Percentiles rank a stretch among this genome's conserved stretches.
These are phyloP conservation scores for Calophaca sinica DNA, from an alignment of 306 rosid genomes.

Conservation along the genomic window DNA sequence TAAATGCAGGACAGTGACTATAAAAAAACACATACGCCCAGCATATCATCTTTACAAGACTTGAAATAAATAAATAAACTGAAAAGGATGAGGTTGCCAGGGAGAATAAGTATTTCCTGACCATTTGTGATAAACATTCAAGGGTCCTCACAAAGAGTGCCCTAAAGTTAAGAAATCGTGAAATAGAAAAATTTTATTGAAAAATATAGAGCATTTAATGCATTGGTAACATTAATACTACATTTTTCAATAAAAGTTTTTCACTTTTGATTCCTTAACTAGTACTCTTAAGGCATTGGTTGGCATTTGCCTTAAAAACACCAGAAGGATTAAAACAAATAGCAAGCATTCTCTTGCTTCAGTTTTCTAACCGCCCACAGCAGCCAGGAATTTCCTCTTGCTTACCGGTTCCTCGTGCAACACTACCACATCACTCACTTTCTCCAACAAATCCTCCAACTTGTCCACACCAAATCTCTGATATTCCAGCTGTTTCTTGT, in stretches of 20 bases:
- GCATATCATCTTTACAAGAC: slow-evolving; percentile 36
- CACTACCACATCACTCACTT: slow-evolving; percentile 75
- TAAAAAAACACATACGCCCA: slow-evolving; percentile 57
- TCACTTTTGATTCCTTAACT: slow-evolving; percentile 20
- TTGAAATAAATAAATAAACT: slow-evolving; percentile 27
- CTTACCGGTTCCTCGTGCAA: slow-evolving; percentile 82
- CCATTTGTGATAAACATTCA: slow-evolving; percentile 10
- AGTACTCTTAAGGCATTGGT: not conserved
- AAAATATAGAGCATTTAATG: slow-evolving; percentile 4
- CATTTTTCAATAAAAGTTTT: slow-evolving; percentile 7
- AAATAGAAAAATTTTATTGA: not conserved
- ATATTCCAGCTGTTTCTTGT: slow-evolving; percentile 78
- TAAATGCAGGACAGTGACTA: slow-evolving; percentile 66
- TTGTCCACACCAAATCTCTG: slow-evolving; percentile 66
- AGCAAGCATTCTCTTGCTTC: slow-evolving; percentile 23
- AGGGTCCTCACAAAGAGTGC: slow-evolving; percentile 23
- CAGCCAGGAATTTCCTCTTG: slow-evolving; percentile 77
- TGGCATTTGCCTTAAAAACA: slow-evolving; percentile 43
- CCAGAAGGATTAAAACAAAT: slow-evolving; percentile 38
- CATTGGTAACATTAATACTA: not conserved
- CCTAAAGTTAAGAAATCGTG: not conserved
- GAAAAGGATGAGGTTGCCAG: slow-evolving; percentile 40
- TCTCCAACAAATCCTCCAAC: slow-evolving; percentile 81
- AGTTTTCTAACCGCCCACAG: slow-evolving; percentile 60
- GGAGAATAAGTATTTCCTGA: slow-evolving; percentile 36